Evolutionary conservation across 345 rosid genomes (phyloP).

Genomic region (Arabis hirsuta): DNA sequence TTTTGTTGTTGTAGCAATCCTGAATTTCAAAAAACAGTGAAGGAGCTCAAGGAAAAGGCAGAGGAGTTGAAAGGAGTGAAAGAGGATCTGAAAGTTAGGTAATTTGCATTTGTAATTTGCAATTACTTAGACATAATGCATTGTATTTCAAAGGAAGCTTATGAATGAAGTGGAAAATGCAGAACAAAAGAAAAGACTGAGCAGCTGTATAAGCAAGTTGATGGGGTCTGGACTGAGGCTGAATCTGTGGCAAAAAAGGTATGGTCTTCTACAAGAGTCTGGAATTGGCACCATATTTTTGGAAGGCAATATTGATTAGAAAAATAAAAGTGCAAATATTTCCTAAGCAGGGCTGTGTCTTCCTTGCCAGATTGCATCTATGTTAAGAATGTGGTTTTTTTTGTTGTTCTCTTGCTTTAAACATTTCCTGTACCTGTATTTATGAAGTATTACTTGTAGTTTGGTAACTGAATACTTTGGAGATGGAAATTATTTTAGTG

Average conservation of each 20-base stretch:
- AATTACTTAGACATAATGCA: conserved; percentile 48
- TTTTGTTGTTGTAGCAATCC: conserved; percentile 57
- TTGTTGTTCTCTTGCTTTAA: conserved; percentile 5
- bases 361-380: neutral
- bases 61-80: conserved; percentile 69
- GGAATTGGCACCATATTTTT: neutral
- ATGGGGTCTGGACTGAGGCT: conserved; percentile 88
- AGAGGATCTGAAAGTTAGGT: conserved; percentile 82
- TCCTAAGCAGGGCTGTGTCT: conserved; percentile 1
- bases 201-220: conserved; percentile 87
- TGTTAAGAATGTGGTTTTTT: conserved; percentile 7
- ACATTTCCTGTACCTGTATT: conserved; percentile 4
- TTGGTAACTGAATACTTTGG: neutral
- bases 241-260: conserved; percentile 94
- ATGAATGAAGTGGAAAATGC: conserved; percentile 66
- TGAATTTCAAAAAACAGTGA: conserved; percentile 74
- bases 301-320: neutral
- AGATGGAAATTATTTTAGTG: neutral
- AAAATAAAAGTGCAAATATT: neutral
- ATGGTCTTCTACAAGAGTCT: neutral
- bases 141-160: conserved; percentile 70
- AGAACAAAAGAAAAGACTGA: conserved; percentile 93
- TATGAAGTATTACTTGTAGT: neutral
- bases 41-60: conserved; percentile 79
- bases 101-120: conserved; percentile 33